phyloP scores from a whole-genome alignment of 768 basidiomycete genomes.

The Macrolepiota albuminosa region DNA sequence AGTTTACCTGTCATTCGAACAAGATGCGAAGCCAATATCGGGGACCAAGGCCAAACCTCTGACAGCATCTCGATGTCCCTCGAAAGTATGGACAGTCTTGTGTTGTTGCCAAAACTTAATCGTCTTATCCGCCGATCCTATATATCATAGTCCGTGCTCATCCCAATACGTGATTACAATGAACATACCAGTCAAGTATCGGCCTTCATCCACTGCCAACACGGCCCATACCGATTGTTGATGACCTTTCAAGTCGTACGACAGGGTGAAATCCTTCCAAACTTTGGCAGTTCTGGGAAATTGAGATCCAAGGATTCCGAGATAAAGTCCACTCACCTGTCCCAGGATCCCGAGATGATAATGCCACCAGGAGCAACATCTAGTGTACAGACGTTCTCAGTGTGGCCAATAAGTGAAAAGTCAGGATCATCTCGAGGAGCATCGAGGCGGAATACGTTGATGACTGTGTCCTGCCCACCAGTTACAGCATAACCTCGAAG shows the following conservation, averaged over 20 bases:
- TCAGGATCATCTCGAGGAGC: slow-evolving; percentile 64
- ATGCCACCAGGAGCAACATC: slow-evolving; percentile 63
- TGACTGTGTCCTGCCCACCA: slow-evolving; percentile 84
- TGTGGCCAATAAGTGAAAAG: slow-evolving; percentile 84
- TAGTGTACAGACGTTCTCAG: slow-evolving; percentile 85
- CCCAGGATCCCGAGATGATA: slow-evolving; percentile 96
- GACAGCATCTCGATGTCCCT: slow-evolving; percentile 89
- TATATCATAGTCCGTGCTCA: not conserved
- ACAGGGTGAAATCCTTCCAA: slow-evolving; percentile 75
- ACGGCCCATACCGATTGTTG: slow-evolving; percentile 95
- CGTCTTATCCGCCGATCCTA: slow-evolving; percentile 92
- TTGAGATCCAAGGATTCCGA: not conserved
- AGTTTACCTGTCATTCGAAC: slow-evolving; percentile 84
- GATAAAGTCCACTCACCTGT: slow-evolving; percentile 55
- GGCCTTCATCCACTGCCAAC: slow-evolving; percentile 67
- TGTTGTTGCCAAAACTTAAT: slow-evolving; percentile 86
- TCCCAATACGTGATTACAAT: not conserved
- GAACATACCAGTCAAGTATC: slow-evolving; percentile 75
- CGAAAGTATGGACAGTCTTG: slow-evolving; percentile 69
- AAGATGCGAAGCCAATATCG: slow-evolving; percentile 91
- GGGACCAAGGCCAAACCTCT: slow-evolving; percentile 77
- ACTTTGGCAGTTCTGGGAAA: slow-evolving; percentile 84
- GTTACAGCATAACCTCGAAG: slow-evolving; percentile 76
- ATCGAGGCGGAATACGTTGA: slow-evolving; percentile 75
- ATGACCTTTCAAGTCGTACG: slow-evolving; percentile 78